Evolutionary conservation across 768 basidiomycete species (phyloP).

Genomic region (Pulveroboletus sp.): DNA sequence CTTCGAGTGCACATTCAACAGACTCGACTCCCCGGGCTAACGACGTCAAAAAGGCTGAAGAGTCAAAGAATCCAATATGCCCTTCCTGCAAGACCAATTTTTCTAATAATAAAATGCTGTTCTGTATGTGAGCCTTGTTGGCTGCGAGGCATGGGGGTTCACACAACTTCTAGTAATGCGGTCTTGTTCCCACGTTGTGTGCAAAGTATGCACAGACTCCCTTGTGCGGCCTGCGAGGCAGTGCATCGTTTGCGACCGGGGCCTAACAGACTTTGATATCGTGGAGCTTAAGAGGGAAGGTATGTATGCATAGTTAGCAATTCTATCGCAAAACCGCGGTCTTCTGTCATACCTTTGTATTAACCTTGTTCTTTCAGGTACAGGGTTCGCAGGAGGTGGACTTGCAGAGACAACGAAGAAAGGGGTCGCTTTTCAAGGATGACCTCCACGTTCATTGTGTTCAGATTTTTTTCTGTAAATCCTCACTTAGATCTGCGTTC

Average conservation of each 20-base stretch:
- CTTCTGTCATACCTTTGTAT: background rate
- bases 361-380: slow-evolving; percentile 46
- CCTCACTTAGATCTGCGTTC: background rate
- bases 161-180: slow-evolving; percentile 55
- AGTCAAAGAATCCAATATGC: slow-evolving; percentile 63
- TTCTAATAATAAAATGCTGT: slow-evolving; percentile 71
- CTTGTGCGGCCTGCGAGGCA: slow-evolving; percentile 74
- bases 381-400: slow-evolving; percentile 93
- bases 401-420: slow-evolving; percentile 79
- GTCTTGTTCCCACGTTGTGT: slow-evolving; percentile 87
- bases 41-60: slow-evolving; percentile 43
- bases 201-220: slow-evolving; percentile 86
- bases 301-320: slow-evolving; percentile 24
- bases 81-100: slow-evolving; percentile 84
- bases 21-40: slow-evolving; percentile 35
- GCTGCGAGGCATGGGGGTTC: background rate
- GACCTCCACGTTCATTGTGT: slow-evolving; percentile 4
- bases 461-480: background rate
- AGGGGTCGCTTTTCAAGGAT: slow-evolving; percentile 87
- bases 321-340: background rate
- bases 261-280: slow-evolving; percentile 63
- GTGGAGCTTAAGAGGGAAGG: slow-evolving; percentile 89
- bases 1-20: slow-evolving; percentile 36
- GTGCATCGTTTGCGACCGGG: slow-evolving; percentile 82
- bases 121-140: slow-evolving; percentile 43